These are phyloP conservation scores for Didymella sp. DNA, from an alignment of 2,329 filamentous ascomycete genomes.

Conservation along the genomic window DNA sequence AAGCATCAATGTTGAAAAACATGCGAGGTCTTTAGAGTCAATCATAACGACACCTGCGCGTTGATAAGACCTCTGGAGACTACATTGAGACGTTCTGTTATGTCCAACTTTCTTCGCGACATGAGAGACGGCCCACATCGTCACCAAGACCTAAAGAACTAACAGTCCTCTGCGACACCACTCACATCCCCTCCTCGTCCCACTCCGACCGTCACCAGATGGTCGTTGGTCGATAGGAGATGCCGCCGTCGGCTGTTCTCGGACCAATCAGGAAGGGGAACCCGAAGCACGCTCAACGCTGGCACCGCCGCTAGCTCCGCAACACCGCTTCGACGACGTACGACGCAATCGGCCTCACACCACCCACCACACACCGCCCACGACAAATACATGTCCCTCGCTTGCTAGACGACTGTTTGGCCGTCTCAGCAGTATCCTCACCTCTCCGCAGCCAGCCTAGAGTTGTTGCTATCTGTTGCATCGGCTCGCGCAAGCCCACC, in stretches of 20 bases:
- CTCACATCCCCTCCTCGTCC: constrained; percentile 30
- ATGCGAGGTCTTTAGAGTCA: no score
- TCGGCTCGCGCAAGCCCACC: constrained; percentile 45
- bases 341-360: constrained; percentile 32
- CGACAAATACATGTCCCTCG: constrained; percentile 36
- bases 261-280: constrained; percentile 37
- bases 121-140: constrained; percentile 21
- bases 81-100: no score
- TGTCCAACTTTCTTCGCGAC: no score
- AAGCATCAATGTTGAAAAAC: no score
- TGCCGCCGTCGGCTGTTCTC: constrained; percentile 17
- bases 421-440: constrained; percentile 46
- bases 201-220: constrained; percentile 33
- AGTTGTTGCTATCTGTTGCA: constrained; percentile 49
- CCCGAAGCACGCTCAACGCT: constrained; percentile 18
- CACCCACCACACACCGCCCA: constrained; percentile 24
- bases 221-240: constrained; percentile 39
- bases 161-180: constrained; percentile 33
- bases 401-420: constrained; percentile 52
- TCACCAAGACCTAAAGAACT: constrained; percentile 13
- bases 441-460: constrained; percentile 53
- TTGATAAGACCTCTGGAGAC: no score
- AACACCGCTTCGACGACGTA: constrained; percentile 27
- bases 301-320: constrained; percentile 42
- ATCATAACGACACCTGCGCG: no score